Base-by-base conservation (phyloP, 106 monocot genomes). In the Hemerocallis citrina region DNA sequence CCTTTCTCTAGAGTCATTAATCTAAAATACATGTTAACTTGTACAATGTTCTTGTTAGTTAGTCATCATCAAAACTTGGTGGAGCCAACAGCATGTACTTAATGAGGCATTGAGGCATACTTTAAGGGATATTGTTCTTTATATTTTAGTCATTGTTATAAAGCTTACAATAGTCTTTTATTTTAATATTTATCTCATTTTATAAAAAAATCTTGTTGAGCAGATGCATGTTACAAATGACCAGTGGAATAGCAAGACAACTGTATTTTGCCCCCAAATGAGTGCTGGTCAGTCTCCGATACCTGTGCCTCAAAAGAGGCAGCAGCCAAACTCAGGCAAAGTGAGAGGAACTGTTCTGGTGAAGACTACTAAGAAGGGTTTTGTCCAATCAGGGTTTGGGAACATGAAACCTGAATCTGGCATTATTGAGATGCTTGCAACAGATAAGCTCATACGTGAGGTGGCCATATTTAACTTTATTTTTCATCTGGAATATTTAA, bases 391-490 rank as follows among this genome's bases (percentile, higher is more conserved):
- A 29, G 59, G 38, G 2, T n/a, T 9, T 68, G 65, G 25, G 9
- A 24, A 13, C 49, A 39, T 67, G n/a, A 63, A 65, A 51, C 27
- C 46, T 56, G 66, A 48, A 49, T 57, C 71, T 25, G 68, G 72
- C 34, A 55, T 59, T 37, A 72, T 79, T 54, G 67, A 75, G 42
- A 79, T 84, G 58, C 72, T 31, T 64, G 55, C 66, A 34, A 84
- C 79, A 5, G 75, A 79, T 37, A 72, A 75, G 59, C 63, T 84
- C 41, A 64, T 84, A 36, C 27, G 61, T 35, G 78, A 79, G 77
- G 82, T 77, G 45, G 46, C 17, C n/a, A n/a, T n/a, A n/a, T n/a
- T 24, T 7, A 1, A 23, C n/a, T n/a, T n/a, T n/a, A n/a, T 32
- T 45, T 14, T 1, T 4, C 36, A 39, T 54, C 30, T 31, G 29